Evolutionary conservation across 768 basidiomycete species (phyloP).

Genomic region (Boletus pseudo-olivaceus): DNA sequence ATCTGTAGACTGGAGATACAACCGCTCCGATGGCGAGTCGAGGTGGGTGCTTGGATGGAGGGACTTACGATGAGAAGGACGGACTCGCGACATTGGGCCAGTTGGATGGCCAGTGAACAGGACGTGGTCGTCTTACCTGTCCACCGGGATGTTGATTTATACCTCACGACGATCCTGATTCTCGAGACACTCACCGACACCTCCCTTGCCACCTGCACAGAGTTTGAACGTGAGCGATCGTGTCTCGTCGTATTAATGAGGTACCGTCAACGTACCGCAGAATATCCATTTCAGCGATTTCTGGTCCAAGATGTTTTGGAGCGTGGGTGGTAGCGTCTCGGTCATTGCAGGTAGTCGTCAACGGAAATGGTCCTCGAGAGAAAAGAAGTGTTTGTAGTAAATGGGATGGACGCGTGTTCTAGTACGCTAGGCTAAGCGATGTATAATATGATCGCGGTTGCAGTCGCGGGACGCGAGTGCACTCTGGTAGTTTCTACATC

Average conservation of each 20-base stretch:
- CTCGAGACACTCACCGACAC: conserved; percentile 69
- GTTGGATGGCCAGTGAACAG: conserved; percentile 95
- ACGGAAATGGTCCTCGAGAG: conserved; percentile 1
- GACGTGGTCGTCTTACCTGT: conserved; percentile 97
- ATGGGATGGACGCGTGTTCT: conserved; percentile 21
- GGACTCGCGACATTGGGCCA: conserved; percentile 87
- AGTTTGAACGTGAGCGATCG: conserved; percentile 11
- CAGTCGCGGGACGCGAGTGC: too few species aligned
- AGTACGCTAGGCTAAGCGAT: conserved; percentile 10
- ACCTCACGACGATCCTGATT: neutral
- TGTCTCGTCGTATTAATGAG: conserved; percentile 7
- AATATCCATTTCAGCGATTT: conserved; percentile 97
- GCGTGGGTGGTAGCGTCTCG: conserved; percentile 70
- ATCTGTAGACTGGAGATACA: conserved; percentile 76
- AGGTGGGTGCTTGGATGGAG: neutral
- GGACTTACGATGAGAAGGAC: conserved; percentile 88
- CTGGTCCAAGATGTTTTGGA: conserved; percentile 95
- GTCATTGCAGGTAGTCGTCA: conserved; percentile 39
- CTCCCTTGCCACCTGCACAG: conserved; percentile 88
- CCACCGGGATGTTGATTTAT: neutral
- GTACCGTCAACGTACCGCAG: conserved; percentile 65
- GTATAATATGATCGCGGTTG: conserved; percentile 7
- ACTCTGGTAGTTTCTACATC: conserved; percentile 12
- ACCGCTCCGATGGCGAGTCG: neutral
- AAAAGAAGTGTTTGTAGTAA: neutral